Conservation (phyloP, 2,329 filamentous ascomycete species). For the Colletotrichum graminicola region DNA sequence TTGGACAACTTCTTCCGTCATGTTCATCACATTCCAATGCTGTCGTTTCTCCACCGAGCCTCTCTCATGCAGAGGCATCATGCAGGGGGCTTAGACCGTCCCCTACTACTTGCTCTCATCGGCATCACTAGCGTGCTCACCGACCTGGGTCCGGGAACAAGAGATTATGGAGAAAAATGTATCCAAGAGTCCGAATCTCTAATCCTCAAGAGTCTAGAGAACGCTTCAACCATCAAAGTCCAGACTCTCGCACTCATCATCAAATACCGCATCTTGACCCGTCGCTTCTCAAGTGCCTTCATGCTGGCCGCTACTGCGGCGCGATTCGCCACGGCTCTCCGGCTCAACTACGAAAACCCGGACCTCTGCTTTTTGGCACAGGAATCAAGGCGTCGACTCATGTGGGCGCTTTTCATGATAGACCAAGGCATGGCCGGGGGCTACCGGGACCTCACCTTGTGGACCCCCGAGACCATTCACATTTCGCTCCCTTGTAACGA, state of each 20-base stretch:
- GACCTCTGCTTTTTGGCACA: conserved; percentile 59
- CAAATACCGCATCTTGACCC: conserved; percentile 61
- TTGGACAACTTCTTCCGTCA: conserved; percentile 71
- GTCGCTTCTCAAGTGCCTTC: conserved; percentile 60
- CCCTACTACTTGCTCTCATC: conserved; percentile 65
- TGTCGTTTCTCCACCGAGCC: conserved; percentile 69
- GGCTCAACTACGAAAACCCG: conserved; percentile 62
- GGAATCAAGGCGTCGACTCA: conserved; percentile 58
- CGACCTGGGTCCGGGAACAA: conserved; percentile 64
- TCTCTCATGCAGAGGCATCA: conserved; percentile 71
- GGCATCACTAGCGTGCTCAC: conserved; percentile 69
- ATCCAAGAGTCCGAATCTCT: conserved; percentile 67
- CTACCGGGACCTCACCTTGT: conserved; percentile 60
- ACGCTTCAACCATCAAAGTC: conserved; percentile 68
- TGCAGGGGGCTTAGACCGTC: conserved; percentile 66
- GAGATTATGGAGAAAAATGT: conserved; percentile 66
- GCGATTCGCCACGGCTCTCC: conserved; percentile 62
- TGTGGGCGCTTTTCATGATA: conserved; percentile 64
- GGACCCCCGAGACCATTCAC: conserved; percentile 57
- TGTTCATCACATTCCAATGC: conserved; percentile 70
- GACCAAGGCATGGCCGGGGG: conserved; percentile 62
- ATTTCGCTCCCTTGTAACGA: conserved; percentile 64
- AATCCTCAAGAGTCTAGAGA: conserved; percentile 65
- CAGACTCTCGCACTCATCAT: conserved; percentile 57
- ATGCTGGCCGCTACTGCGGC: conserved; percentile 61